Evolutionary conservation across 176 grass and related monocot species (phyloP), one percentile per base, ranked within the genome.

Genomic region (Carex parvula): DNA sequence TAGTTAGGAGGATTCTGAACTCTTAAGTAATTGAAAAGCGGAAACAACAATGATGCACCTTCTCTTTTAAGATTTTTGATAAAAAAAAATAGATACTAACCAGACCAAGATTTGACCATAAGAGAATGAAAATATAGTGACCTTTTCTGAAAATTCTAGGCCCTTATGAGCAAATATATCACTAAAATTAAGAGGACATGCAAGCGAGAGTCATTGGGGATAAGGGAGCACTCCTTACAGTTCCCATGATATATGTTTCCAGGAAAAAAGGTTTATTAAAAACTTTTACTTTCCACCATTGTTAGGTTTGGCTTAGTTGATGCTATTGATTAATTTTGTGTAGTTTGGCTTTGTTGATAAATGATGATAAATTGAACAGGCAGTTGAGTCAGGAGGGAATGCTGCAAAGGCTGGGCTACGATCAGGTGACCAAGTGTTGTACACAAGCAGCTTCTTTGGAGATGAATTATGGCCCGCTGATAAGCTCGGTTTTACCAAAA

Each of bases 401-500:
- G 96, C 93, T 53, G 89, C 93, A 30, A 94, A 20, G 64, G 93
- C 96, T 10, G 96, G 96, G 60, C 66, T 99, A 62, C 92, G 87
- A 81, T 33, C 71, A 8, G 91, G 96, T 26, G 96, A 99, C 78
- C 96, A 99, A 63, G 96, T 99, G 10, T 33, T 95, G 77, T 99
- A 99, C 84, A 99, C 93, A 60, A 99, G 96, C 71, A 94, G 93
- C 81, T 99, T 95, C 74, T 99, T 99, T 33, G 93, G 96, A 50
- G 93, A 99, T 88, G 93, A 95, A 83, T 61, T 99, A 14, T 99
- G 96, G 93, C 93, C 96, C 80, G 96, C 96, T 78, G 96, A 99
- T 64, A 99, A 95, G 91, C 93, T 99, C 73, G 96, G 96, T 14
- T 99, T 95, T 84, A 95, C 96, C 83, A 94, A 95, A 91, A 99